Percentiles rank a stretch among this genome's conserved stretches.
Evolutionary conservation across 805 yeast genomes (phyloP).

Genomic region (Tetrapisispora namnaoensis): DNA sequence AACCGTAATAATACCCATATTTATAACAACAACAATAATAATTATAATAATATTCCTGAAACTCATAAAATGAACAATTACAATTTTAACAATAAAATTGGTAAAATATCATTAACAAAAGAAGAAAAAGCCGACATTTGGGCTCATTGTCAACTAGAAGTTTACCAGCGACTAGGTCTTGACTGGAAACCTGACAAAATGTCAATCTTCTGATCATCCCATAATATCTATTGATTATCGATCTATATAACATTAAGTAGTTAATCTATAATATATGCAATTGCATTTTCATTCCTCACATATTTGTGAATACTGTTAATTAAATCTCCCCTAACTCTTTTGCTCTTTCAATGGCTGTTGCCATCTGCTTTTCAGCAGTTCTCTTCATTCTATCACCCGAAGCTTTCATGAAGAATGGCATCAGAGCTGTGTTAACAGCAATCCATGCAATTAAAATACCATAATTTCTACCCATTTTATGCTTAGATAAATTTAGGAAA

Average conservation of each 20-base stretch:
- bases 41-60: slow-evolving; percentile 1
- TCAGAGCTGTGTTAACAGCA: slow-evolving; percentile 35
- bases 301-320: background rate
- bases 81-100: slow-evolving; percentile 3
- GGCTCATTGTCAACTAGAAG: slow-evolving; percentile 52
- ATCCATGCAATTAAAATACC: slow-evolving; percentile 56
- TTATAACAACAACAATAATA: background rate
- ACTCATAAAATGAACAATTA: slow-evolving; percentile 1
- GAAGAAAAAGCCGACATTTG: slow-evolving; percentile 52
- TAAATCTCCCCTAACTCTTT: slow-evolving; percentile 1
- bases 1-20: slow-evolving; percentile 1
- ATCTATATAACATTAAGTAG: background rate
- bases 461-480: slow-evolving; percentile 47
- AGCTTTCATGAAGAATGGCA: slow-evolving; percentile 38
- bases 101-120: slow-evolving; percentile 32
- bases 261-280: background rate
- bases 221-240: background rate
- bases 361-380: slow-evolving; percentile 20
- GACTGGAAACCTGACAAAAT: slow-evolving; percentile 5
- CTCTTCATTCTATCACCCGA: slow-evolving; percentile 33
- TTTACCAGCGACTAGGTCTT: slow-evolving; percentile 39
- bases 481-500: slow-evolving; percentile 46
- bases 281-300: background rate
- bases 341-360: background rate
- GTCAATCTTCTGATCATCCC: background rate